Conservation (phyloP, 2,329 filamentous ascomycete genomes). For the Pyrenochaeta sp. region DNA sequence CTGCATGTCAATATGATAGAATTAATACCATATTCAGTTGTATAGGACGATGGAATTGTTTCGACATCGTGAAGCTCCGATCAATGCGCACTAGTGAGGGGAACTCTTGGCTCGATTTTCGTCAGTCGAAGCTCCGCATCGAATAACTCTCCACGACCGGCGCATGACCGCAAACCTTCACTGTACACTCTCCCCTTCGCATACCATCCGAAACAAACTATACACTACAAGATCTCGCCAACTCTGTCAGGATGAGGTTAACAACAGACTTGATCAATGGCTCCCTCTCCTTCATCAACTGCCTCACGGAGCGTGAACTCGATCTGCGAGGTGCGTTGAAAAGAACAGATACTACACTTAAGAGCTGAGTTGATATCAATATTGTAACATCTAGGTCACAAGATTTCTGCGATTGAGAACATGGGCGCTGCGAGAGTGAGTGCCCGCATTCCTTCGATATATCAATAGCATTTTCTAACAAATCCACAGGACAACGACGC, state of each 20-base stretch:
- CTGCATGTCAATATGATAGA: too few species aligned
- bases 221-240: not conserved
- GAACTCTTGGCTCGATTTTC: not conserved
- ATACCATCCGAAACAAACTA: not conserved
- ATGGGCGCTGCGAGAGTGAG: slow-evolving; percentile 90
- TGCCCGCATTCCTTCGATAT: slow-evolving; percentile 29
- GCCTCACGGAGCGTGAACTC: slow-evolving; percentile 97
- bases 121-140: not conserved
- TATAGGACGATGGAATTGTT: too few species aligned
- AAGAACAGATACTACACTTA: slow-evolving; percentile 97
- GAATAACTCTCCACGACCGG: not conserved
- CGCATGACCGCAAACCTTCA: not conserved
- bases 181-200: not conserved
- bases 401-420: slow-evolving; percentile 97
- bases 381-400: slow-evolving; percentile 79
- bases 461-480: not conserved
- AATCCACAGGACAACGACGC: slow-evolving; percentile 81
- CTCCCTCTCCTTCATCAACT: slow-evolving; percentile 98
- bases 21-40: too few species aligned
- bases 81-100: not conserved
- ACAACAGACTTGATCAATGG: slow-evolving; percentile 93
- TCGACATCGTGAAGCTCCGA: not conserved
- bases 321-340: slow-evolving; percentile 99
- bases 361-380: slow-evolving; percentile 86
- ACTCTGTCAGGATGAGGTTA: slow-evolving; percentile 76